Evolutionary conservation across 2,329 filamentous ascomycete genomes (phyloP).

Genomic region (Botryotinia convoluta): DNA sequence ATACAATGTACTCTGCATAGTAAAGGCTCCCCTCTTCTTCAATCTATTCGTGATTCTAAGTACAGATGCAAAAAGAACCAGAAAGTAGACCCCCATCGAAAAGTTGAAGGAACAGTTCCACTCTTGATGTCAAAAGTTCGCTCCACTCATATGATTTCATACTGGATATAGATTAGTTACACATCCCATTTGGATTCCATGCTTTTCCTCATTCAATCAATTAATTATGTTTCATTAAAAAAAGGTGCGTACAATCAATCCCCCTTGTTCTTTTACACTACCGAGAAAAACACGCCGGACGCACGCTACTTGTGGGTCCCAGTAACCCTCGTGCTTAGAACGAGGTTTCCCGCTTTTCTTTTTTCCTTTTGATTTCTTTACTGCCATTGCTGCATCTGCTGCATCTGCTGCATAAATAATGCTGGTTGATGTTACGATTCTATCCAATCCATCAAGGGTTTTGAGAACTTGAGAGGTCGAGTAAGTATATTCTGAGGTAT

Average conservation of each 20-base stretch:
- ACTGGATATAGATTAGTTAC: background rate
- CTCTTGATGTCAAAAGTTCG: background rate
- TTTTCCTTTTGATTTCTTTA: background rate
- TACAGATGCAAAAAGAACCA: background rate
- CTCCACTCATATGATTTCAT: background rate
- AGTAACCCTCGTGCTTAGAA: background rate
- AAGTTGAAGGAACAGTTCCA: background rate
- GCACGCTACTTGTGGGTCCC: slow-evolving; percentile 6
- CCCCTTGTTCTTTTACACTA: slow-evolving; percentile 5
- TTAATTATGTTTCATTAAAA: background rate
- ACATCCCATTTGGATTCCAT: background rate
- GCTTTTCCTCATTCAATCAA: background rate
- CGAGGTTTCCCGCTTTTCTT: background rate
- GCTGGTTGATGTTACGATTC: background rate
- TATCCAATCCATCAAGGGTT: background rate
- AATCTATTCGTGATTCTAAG: background rate
- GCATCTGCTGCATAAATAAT: background rate
- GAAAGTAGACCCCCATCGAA: background rate
- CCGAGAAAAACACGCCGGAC: slow-evolving; percentile 7
- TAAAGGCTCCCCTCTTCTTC: background rate
- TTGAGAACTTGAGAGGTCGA: background rate
- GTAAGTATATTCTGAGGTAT: background rate
- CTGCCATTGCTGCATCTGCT: background rate
- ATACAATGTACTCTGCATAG: background rate
- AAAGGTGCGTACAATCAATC: slow-evolving; percentile 1